Evolutionary conservation across 2,329 filamentous ascomycete genomes (phyloP).

Genomic region (Amauroascus niger): DNA sequence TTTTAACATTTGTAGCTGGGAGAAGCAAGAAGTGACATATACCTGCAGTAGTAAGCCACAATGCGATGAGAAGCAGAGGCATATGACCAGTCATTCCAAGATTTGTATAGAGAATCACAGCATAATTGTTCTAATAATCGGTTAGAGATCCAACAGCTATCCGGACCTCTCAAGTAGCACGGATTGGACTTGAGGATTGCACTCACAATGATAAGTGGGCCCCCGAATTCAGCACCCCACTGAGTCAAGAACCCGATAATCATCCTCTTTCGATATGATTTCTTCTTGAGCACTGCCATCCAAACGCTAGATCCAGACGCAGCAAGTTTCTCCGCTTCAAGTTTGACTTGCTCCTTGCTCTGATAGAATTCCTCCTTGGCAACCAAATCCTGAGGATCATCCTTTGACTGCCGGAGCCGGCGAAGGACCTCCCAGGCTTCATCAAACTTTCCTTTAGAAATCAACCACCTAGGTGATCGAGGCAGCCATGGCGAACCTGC

Average conservation of each 20-base stretch:
- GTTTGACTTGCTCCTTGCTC: constrained; percentile 38
- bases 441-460: constrained; percentile 38
- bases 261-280: constrained; percentile 44
- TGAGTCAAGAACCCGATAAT: constrained; percentile 45
- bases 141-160: background rate
- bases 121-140: constrained; percentile 38
- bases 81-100: constrained; percentile 37
- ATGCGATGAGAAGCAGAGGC: constrained; percentile 37
- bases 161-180: background rate
- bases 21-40: constrained; percentile 13
- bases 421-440: constrained; percentile 40
- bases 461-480: constrained; percentile 43
- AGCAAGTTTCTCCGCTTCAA: constrained; percentile 37
- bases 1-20: background rate
- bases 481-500: constrained; percentile 37
- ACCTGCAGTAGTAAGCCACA: constrained; percentile 41
- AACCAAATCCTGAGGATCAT: constrained; percentile 35
- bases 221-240: constrained; percentile 47
- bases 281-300: constrained; percentile 40
- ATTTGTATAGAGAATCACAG: constrained; percentile 37
- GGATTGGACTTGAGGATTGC: background rate
- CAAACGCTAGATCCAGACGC: constrained; percentile 35
- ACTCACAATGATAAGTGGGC: constrained; percentile 44
- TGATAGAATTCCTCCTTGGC: constrained; percentile 42
- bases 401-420: constrained; percentile 31